phyloP scores from a whole-genome alignment of 257 asterid genomes.

The Knoxia roxburghii region DNA sequence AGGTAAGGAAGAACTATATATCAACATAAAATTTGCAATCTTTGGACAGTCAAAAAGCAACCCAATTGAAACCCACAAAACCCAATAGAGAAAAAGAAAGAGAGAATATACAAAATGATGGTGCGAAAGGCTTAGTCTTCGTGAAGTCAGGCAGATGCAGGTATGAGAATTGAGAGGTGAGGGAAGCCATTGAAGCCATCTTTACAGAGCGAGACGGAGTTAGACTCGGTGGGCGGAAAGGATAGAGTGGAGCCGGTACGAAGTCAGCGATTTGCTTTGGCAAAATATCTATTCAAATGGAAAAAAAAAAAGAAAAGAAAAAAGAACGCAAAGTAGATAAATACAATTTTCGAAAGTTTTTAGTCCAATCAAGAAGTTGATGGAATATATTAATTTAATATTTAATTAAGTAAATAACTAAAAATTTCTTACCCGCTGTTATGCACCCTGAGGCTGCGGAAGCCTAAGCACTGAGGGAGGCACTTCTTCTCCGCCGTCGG shows the following conservation, averaged over 20 bases:
- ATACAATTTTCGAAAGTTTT: no score
- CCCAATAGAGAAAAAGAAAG: neutral
- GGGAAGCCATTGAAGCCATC: slow-evolving; percentile 23
- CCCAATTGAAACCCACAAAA: neutral
- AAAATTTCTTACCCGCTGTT: no score
- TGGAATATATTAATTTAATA: no score
- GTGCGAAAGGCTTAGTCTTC: slow-evolving; percentile 18
- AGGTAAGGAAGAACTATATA: no score
- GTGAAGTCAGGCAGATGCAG: slow-evolving; percentile 10
- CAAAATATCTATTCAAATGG: neutral
- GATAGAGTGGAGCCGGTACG: slow-evolving; percentile 8
- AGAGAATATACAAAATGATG: slow-evolving; percentile 19
- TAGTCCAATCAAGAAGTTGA: no score
- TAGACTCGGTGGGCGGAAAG: neutral
- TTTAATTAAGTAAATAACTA: no score
- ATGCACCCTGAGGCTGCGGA: no score
- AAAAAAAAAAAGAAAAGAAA: neutral
- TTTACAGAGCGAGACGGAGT: neutral
- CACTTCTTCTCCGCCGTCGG: no score
- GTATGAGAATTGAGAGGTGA: slow-evolving; percentile 19
- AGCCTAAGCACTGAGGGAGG: no score
- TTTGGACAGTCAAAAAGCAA: neutral
- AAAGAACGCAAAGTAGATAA: no score
- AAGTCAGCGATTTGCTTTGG: neutral
- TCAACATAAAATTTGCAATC: neutral